A percentile compares a stretch with the other conserved stretches of the same genome.
Conservation (phyloP, 352 stramenopile species). For the Phytophthora hybrid region DNA sequence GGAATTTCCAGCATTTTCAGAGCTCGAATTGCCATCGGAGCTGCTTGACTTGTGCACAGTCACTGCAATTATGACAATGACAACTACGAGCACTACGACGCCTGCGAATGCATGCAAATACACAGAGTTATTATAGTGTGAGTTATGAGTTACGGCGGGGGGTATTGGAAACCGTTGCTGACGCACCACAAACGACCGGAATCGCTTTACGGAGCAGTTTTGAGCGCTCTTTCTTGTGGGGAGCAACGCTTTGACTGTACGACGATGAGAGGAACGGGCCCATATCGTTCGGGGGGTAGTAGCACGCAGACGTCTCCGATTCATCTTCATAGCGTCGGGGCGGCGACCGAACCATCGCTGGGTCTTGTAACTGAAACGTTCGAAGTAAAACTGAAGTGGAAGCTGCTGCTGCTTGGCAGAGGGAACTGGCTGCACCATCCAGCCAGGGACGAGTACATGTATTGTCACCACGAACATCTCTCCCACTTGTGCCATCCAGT, state of each 20-base stretch:
- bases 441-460: neutral
- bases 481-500: constrained; percentile 5
- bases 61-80: constrained; percentile 52
- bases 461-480: constrained; percentile 17
- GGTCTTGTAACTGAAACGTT: constrained; percentile 21
- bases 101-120: constrained; percentile 4
- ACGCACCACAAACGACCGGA: constrained; percentile 38
- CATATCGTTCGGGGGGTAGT: constrained; percentile 42
- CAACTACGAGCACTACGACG: constrained; percentile 43
- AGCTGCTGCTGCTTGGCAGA: constrained; percentile 24
- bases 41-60: constrained; percentile 39
- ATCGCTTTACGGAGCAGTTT: constrained; percentile 31
- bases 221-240: constrained; percentile 34
- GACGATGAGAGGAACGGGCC: constrained; percentile 40
- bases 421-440: constrained; percentile 13
- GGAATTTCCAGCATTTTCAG: constrained; percentile 13
- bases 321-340: constrained; percentile 34
- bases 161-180: constrained; percentile 3
- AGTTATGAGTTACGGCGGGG: too few species aligned
- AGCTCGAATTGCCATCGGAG: constrained; percentile 1
- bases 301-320: constrained; percentile 35
- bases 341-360: constrained; percentile 33
- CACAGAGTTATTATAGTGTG: neutral
- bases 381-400: constrained; percentile 36
- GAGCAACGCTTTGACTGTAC: constrained; percentile 29